Base-by-base conservation (phyloP, 768 basidiomycete species). In the Amanita pallidorosea region DNA sequence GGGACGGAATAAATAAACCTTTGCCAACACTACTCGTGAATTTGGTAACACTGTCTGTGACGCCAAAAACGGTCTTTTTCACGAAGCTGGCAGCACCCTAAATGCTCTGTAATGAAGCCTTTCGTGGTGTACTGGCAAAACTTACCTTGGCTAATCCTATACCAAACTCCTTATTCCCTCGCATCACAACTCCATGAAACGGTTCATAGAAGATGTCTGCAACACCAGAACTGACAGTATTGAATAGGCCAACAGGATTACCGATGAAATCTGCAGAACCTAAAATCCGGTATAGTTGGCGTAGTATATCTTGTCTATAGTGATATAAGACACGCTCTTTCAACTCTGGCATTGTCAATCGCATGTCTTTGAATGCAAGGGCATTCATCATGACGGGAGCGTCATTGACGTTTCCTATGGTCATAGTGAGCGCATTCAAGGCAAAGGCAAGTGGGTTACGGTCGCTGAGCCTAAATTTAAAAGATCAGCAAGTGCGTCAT, bases 151-250 rank as follows among this genome's bases (percentile, higher is more conserved):
- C 94, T 52, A 97, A 89, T 18, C 94, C 91, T 53, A 92, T 83
- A 3, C 94, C 96, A 23, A 98, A 67, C 52, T 97, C 95, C 60
- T 83, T 85, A 65, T 94, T 95, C 2, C 95, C 95, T 59, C 92
- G 92, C 79, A 95, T 88, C 51, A 99, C 87, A 27, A 94, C 88
- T 31, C 94, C 94, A 52, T 93, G 85, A 73, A 94, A 96, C 2
- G 96, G 96, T 65, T 97, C 95, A 57, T 98, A 96, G 73, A 99
- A 98, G 57, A 98, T 94, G 64, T 99, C 96, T 48, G 88, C 88
- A 5, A 98, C 89, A 9, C 96, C 96, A 25, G 93, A 96, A 61
- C 91, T 95, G 61, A 99, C 93, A 61, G 98, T 98, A 45, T 88
- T 95, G 74, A 99, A 98, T 40, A 99, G 75, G 8, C 96, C 96